Base-by-base conservation (phyloP, 257 asterid genomes). In the Dorcoceras hygrometricum region DNA sequence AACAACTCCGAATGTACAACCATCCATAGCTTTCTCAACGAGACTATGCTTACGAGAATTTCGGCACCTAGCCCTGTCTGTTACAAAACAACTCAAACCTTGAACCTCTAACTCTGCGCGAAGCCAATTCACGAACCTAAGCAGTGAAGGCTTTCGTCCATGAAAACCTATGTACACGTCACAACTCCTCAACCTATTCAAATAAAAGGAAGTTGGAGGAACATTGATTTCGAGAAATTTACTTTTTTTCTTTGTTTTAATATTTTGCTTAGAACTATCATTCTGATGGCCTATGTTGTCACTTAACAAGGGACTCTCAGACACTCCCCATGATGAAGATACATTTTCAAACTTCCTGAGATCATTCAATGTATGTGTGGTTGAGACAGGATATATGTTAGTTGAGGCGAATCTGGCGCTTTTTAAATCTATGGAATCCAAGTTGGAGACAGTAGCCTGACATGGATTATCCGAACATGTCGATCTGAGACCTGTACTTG, bases 151-250 rank as follows among this genome's bases (percentile, higher is more conserved):
- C 73, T 88, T 90, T 51, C 87, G 80, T 25, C 97, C 95, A 57
- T 88, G 90, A 34, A 90, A 88, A 59, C 95, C 97, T 19, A 90
- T 86, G 81, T 81, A 90, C 75, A 90, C 93, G 3, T 90, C 97
- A 63, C 92, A 86, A 68, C 89, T 88, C 65, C 90, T 83, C 73
- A 84, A 69, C 67, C 86, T 79, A 75, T 81, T 84, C 20, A 91
- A 77, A 39, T 84, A 81, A 59, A 83, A 77, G 57, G 96, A 84
- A 67, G 82, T 63, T 18, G 86, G 86, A 61, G 79, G 86, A 46
- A 84, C 73, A 18, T 82, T 68, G 68, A 76, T 72, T 68, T 85
- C 88, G 60, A 80, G 80, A 36, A 76, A 66, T 65, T 75, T 80
- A 28, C 76, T 90, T 5, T 75, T 63, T 69, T 74, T 81, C 66